Evolutionary conservation across 768 basidiomycete species (phyloP), one percentile per base, ranked within the genome.

Genomic region (Trametes cubensis): DNA sequence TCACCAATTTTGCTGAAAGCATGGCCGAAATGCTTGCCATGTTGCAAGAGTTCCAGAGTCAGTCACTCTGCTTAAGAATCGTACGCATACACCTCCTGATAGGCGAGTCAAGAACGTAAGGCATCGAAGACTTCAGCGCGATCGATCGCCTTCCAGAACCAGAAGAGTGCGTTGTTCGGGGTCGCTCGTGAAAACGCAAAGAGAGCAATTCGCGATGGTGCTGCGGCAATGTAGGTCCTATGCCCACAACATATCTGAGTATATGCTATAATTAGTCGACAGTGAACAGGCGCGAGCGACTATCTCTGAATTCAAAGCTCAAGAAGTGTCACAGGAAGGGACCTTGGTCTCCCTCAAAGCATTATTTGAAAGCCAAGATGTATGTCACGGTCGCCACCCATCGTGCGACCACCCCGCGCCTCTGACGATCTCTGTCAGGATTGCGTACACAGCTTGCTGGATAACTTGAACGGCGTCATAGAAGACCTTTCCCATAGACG

Each of bases 401-500:
- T 10, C 4, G 21, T 14, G 3, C 26, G 2, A 4, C 18, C 38
- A 10, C 15, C 2, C 6, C 2, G 5, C 7, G 26, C 3, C 18
- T 49, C 17, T 7, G 17, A 25, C 3, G 40, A 7, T 8, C 4
- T 6, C 6, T 8, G 20, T 39, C 25, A 70, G 70, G 67, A 70
- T 11, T 55, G 64, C 40, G 53, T 69, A 28, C 54, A 64, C 38
- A 41, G 55, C 20, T 42, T 71, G 17, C 65, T 57, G 57, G 54
- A 39, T 57, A 17, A 44, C 42, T 25, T 21, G 20, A 52, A 44
- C 26, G 50, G 44, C 3, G 53, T 76, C 17, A 61, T 77, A 34
- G 68, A 77, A 40, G 74, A 77, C 38, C 68, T 80, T 23, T 70
- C 70, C 23, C 71, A 70, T 41, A 66, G 69, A 23, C 74, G 76